Evolutionary conservation across 768 basidiomycete genomes (phyloP).

Genomic region (Kwoniella botswanensis): DNA sequence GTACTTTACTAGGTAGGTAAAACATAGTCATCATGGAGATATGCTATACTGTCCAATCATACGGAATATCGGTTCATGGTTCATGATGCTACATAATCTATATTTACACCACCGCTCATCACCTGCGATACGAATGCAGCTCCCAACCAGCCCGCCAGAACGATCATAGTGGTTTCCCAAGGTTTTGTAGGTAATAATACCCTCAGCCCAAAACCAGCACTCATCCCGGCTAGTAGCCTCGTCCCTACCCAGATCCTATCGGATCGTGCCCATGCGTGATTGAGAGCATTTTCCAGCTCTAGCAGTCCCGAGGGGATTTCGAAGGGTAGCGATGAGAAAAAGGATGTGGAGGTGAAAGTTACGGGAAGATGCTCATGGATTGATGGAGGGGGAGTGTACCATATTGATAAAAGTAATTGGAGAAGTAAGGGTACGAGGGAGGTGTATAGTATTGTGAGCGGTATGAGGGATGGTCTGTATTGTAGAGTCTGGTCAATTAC

Average conservation of each 20-base stretch:
- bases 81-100: background rate
- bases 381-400: constrained; percentile 32
- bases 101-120: background rate
- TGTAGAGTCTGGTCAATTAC: background rate
- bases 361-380: constrained; percentile 8
- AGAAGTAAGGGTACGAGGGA: constrained; percentile 54
- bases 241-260: constrained; percentile 50
- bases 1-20: too few species aligned
- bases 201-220: constrained; percentile 55
- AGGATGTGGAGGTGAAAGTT: background rate
- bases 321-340: constrained; percentile 4
- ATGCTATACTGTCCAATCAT: background rate
- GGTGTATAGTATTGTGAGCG: constrained; percentile 53
- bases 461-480: constrained; percentile 44
- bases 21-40: background rate
- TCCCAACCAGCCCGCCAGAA: constrained; percentile 50
- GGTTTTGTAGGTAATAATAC: constrained; percentile 53
- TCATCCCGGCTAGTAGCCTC: constrained; percentile 54
- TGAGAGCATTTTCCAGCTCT: constrained; percentile 1
- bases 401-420: constrained; percentile 54
- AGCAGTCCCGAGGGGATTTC: background rate
- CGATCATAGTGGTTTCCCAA: constrained; percentile 50
- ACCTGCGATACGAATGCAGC: constrained; percentile 20
- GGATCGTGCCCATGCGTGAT: constrained; percentile 22
- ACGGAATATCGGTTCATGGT: background rate